Evolutionary conservation across 306 rosid species (phyloP).

Genomic region (Vigna radiata): DNA sequence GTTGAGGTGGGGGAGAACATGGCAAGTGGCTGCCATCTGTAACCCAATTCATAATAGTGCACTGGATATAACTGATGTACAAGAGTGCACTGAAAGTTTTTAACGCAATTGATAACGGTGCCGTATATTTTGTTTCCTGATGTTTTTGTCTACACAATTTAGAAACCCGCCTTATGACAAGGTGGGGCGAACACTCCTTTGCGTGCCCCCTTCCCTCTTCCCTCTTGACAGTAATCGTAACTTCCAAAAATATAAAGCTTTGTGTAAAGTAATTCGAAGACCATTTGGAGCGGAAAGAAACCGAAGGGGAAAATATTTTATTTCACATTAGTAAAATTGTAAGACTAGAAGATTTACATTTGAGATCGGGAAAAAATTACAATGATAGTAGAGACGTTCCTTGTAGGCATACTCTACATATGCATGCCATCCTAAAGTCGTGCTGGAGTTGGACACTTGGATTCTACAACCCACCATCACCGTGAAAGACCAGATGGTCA

Average conservation of each 20-base stretch:
- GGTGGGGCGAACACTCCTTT: background rate
- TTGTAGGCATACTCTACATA: background rate
- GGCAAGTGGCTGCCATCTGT: background rate
- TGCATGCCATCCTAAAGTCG: slow-evolving; percentile 13
- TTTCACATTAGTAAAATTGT: background rate
- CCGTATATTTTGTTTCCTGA: background rate
- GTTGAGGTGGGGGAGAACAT: background rate
- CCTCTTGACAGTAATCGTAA: background rate
- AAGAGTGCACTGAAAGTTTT: background rate
- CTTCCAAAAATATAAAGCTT: background rate
- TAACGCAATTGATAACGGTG: background rate
- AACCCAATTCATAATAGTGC: background rate
- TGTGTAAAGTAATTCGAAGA: background rate
- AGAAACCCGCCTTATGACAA: background rate
- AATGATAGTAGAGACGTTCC: background rate
- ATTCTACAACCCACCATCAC: slow-evolving; percentile 28
- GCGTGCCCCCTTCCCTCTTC: background rate
- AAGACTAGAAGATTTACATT: slow-evolving; percentile 28
- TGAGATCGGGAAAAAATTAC: background rate
- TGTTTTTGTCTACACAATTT: too few relatives aligned
- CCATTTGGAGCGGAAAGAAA: background rate
- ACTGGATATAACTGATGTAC: background rate
- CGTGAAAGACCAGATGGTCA: slow-evolving; percentile 72
- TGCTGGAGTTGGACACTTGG: background rate
- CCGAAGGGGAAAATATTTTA: background rate